phyloP scores from a whole-genome alignment of 1,139 yeast genomes.

The Candida tetrigidarum region DNA sequence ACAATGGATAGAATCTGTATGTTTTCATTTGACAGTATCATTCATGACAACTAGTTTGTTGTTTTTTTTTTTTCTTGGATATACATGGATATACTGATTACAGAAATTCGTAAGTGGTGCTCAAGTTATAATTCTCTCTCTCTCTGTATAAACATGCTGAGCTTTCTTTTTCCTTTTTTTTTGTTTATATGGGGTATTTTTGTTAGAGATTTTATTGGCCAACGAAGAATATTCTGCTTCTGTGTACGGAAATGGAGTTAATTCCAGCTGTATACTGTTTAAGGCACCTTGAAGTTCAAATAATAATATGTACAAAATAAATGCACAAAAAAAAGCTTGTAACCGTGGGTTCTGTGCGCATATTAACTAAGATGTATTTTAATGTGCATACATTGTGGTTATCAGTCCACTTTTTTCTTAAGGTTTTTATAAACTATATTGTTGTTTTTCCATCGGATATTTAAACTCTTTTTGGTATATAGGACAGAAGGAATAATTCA shows the following conservation, averaged over 20 bases:
- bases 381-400: neutral
- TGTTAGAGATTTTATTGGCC: neutral
- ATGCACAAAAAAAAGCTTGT: neutral
- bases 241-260: no score
- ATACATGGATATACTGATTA: no score
- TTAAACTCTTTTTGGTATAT: no score
- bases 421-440: neutral
- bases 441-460: no score
- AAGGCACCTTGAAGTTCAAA: neutral
- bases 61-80: no score
- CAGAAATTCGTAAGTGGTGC: no score
- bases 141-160: no score
- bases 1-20: neutral
- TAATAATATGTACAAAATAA: no score
- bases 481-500: neutral
- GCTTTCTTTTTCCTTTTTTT: no score
- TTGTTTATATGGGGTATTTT: no score
- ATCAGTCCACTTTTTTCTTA: conserved; percentile 4
- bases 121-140: no score
- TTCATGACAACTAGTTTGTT: neutral
- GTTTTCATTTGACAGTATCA: neutral
- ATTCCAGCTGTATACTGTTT: neutral
- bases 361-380: neutral
- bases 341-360: neutral
- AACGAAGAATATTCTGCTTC: neutral